Evolutionary conservation across 352 stramenopile genomes (phyloP), one percentile per base, ranked within the genome.

Genomic region (Phytopythium aichiense): DNA sequence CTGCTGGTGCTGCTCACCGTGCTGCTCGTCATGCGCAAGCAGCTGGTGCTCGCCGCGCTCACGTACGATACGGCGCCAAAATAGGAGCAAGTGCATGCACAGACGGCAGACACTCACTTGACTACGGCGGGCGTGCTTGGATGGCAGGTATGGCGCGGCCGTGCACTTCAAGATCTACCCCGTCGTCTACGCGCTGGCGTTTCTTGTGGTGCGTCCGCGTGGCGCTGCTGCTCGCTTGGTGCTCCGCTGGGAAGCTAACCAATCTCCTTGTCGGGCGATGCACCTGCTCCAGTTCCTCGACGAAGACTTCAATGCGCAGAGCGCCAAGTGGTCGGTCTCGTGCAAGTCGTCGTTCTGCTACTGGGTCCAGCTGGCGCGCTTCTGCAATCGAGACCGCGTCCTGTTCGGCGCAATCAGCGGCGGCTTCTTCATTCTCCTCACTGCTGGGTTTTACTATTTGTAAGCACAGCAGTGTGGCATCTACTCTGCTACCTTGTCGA

Each of bases 151-250:
- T 75, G 96, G 96, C 5, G 82, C 98, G 38, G 97, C 95, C 0
- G 95, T 99, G 35, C 97, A 99, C 72, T 91, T 98, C 67, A 98
- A 99, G 73, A 95, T 99, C 18, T 99, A 99, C 68, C 98, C 98
- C 7, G 97, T 99, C 38, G 97, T 99, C 64, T 99, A 99, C 69
- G 88, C 84, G 25, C 73, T 96, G 49, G 77, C 87, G 13, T 91
- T 95, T 59, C 77, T 97, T 11, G 84, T 96, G 68, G 87, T 94
- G 87, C 53, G 66, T 58, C 6, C 7, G 6, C 40, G 23, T 9
- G 25, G 16, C 30, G 49, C 15, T 35, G n/a, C 28, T 25, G n/a
- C 45, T 33, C 15, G 13, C 46, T 1, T 53, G 15, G 4, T 7
- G 23, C 22, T 53, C 22, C 4, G 9, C 4, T 53, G 46, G 12